Percentiles rank a stretch among this genome's conserved stretches.
Evolutionary conservation across 2,329 filamentous ascomycete species (phyloP).

Genomic region (Cladophialophora immunda): DNA sequence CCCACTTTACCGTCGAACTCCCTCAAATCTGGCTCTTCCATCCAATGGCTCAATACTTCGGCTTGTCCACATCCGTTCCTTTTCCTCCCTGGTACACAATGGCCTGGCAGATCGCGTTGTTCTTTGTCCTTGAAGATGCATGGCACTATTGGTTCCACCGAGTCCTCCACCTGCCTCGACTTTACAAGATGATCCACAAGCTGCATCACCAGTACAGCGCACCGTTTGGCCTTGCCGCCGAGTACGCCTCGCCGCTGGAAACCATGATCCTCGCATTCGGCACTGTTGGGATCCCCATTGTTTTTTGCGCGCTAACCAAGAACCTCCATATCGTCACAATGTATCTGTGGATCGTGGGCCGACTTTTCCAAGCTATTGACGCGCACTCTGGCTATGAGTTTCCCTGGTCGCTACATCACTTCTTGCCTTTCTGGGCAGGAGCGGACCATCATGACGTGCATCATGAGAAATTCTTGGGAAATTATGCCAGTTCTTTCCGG

Average conservation of each 20-base stretch:
- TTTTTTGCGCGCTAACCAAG: conserved; percentile 83
- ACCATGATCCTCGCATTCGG: conserved; percentile 93
- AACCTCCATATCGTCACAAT: conserved; percentile 96
- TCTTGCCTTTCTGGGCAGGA: conserved; percentile 97
- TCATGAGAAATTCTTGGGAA: conserved; percentile 98
- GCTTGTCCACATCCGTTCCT: conserved; percentile 85
- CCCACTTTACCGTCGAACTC: conserved; percentile 96
- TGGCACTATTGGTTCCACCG: conserved; percentile 99
- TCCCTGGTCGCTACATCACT: conserved; percentile 94
- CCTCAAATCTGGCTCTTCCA: conserved; percentile 90
- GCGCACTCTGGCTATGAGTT: conserved; percentile 98
- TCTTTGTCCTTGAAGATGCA: conserved; percentile 94
- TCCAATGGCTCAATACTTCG: conserved; percentile 91
- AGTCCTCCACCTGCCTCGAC: conserved; percentile 87
- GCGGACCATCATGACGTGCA: conserved; percentile 96
- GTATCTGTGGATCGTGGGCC: conserved; percentile 94
- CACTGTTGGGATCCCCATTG: conserved; percentile 80
- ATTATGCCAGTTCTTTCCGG: conserved; percentile 96
- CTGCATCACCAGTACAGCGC: conserved; percentile 99
- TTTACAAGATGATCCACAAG: conserved; percentile 98
- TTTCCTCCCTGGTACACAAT: conserved; percentile 89
- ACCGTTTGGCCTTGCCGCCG: conserved; percentile 93
- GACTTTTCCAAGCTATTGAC: conserved; percentile 97
- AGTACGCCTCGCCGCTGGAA: conserved; percentile 97
- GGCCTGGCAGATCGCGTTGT: conserved; percentile 87